Base-by-base conservation (phyloP, 805 yeast genomes). In the Lachancea thermotolerans region DNA sequence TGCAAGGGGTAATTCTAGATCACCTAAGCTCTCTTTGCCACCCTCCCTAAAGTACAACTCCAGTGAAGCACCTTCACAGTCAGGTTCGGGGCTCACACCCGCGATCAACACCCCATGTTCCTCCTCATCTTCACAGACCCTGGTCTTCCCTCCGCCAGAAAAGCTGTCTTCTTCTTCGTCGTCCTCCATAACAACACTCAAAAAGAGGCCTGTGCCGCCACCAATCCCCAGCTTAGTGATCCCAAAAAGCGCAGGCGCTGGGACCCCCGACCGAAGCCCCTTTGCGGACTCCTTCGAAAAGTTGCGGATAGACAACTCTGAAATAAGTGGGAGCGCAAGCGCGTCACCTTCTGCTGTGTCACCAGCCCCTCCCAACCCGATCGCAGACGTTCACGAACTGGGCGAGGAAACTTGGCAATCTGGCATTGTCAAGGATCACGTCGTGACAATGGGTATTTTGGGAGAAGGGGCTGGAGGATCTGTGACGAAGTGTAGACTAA, bases 391-490 rank as follows among this genome's bases (percentile, higher is more conserved):
- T 17, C 75, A 73, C 40, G 77, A 78, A 32, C 61, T 87, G 39
- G 82, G 81, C 25, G 88, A 85, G 41, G 78, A 77, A 12, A 88
- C 81, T 42, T 90, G 97, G 96, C 75, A 78, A 51, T 54, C 64
- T 3, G 68, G 81, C 1, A 50, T 51, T 35, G 72, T 77, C 44
- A 63, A 70, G 27, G 77, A 78, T 41, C 75, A 79, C 37, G 85
- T 93, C 32, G 69, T 76, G 7, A 88, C 86, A 44, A 51, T 90
- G 33, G 81, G 80, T 16, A 73, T 78, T 27, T 64, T 91, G 17
- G 99, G 99, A 15, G 98, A 93, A 68, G 99, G 99, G 14, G 82
- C 87, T 31, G 95, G 96, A 12, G 99, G 98, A 0, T 75, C 86
- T 10, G 99, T 91, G 10, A 74, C 82, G 16, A 82, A 87, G 60